Conservation (phyloP, 2,329 filamentous ascomycete genomes). For the Sporothrix brunneoviolacea region DNA sequence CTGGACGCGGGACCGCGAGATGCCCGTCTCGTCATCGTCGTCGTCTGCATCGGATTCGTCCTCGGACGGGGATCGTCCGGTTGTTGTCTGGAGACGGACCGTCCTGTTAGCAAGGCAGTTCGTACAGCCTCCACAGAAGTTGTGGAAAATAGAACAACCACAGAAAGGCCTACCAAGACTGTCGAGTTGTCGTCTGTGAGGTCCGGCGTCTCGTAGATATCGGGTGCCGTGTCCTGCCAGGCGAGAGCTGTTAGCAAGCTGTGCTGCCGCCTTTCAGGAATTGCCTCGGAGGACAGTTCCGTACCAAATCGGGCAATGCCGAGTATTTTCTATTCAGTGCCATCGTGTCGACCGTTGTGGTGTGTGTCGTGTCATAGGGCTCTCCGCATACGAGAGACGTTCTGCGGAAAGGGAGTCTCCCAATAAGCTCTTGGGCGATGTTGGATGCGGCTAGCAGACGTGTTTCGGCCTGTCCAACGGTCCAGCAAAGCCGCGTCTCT, state of each 20-base stretch:
- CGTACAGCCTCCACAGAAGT: too few species aligned
- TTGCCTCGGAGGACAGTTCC: too few species aligned
- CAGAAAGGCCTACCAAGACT: slow-evolving; percentile 55
- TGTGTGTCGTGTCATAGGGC: not conserved
- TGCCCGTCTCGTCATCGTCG: slow-evolving; percentile 55
- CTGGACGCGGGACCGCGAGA: slow-evolving; percentile 70
- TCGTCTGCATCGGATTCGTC: slow-evolving; percentile 49
- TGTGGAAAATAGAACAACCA: too few species aligned
- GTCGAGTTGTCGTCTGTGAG: slow-evolving; percentile 86
- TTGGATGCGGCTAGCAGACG: not conserved
- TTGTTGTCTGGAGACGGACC: slow-evolving; percentile 48
- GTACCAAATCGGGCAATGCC: slow-evolving; percentile 69
- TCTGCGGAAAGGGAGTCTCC: too few species aligned
- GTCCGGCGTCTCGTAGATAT: slow-evolving; percentile 95
- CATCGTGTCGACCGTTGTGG: slow-evolving; percentile 40
- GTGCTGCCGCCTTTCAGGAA: too few species aligned
- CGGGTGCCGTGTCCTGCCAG: slow-evolving; percentile 77
- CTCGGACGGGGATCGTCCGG: slow-evolving; percentile 51
- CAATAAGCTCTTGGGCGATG: too few species aligned
- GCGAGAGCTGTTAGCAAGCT: not conserved
- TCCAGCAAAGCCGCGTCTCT: too few species aligned
- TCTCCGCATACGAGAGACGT: too few species aligned
- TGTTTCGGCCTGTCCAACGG: too few species aligned
- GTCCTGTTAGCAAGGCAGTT: too few species aligned
- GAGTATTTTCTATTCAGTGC: slow-evolving; percentile 76